Conservation (phyloP, 176 grass and related monocot genomes). For the Phyllostachys edulis region DNA sequence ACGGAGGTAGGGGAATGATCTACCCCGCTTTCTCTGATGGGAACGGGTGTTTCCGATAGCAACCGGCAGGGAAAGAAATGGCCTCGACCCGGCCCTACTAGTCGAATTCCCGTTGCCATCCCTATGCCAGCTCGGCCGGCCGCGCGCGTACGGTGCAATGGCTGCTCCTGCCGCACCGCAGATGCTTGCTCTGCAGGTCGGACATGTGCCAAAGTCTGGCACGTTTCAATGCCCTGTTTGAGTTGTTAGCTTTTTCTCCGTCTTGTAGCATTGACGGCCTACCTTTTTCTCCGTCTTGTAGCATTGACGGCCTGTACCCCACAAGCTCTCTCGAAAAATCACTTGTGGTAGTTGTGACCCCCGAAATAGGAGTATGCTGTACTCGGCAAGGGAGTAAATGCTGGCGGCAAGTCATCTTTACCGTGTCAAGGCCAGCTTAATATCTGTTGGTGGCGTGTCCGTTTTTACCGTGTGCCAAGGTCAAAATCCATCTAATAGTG, state of each 20-base stretch:
- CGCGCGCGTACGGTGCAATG: neutral
- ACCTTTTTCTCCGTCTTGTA: too few species aligned
- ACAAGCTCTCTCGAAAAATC: neutral
- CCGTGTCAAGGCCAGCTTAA: neutral
- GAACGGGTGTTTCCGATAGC: too few species aligned
- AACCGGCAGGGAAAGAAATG: too few species aligned
- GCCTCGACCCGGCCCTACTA: too few species aligned
- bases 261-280: neutral
- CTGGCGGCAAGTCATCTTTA: neutral
- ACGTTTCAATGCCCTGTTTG: neutral
- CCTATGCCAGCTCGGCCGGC: neutral
- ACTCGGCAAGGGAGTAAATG: neutral
- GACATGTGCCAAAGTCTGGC: slow-evolving; percentile 5
- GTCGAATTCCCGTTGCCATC: too few species aligned
- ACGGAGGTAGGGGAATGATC: too few species aligned
- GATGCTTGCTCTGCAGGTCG: neutral
- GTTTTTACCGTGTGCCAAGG: neutral
- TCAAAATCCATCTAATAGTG: neutral
- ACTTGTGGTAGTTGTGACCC: neutral
- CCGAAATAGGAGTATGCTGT: neutral
- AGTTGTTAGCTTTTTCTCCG: neutral
- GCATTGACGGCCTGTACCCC: neutral
- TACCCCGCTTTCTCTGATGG: too few species aligned
- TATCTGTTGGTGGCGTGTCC: neutral
- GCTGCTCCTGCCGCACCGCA: neutral